These are phyloP conservation scores for Penicillium sp. DNA, from an alignment of 2,329 filamentous ascomycete species.

Conservation along the genomic window DNA sequence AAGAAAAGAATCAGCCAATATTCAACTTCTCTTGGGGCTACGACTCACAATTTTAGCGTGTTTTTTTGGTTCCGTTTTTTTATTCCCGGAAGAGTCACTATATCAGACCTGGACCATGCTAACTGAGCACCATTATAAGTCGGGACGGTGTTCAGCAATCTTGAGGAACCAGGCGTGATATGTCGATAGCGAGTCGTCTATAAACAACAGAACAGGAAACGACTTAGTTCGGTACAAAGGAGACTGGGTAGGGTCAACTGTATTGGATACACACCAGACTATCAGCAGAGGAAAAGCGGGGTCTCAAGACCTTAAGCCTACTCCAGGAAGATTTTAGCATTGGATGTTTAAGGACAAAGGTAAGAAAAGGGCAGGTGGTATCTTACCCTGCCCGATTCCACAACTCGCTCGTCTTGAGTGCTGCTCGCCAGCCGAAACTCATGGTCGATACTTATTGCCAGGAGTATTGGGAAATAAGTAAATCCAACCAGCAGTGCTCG, in stretches of 20 bases:
- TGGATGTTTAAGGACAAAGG: not conserved
- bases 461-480: not conserved
- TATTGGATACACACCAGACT: not conserved
- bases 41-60: not conserved
- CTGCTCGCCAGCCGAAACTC: not conserved
- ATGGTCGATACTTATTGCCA: not conserved
- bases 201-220: not conserved
- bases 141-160: not conserved
- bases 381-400: conserved; percentile 3
- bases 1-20: not conserved
- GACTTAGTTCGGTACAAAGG: not conserved
- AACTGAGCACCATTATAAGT: not conserved
- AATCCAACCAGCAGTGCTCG: not conserved
- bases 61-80: not conserved
- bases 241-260: not conserved
- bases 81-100: not conserved
- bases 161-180: not conserved
- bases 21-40: not conserved
- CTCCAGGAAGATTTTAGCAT: not conserved
- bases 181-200: not conserved
- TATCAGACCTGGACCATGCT: not conserved
- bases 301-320: not conserved
- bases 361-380: not conserved
- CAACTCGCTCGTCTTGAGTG: not conserved
- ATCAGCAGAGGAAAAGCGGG: not conserved